Base-by-base conservation (phyloP, 495 filamentous ascomycete genomes). In the Tuber brumale region DNA sequence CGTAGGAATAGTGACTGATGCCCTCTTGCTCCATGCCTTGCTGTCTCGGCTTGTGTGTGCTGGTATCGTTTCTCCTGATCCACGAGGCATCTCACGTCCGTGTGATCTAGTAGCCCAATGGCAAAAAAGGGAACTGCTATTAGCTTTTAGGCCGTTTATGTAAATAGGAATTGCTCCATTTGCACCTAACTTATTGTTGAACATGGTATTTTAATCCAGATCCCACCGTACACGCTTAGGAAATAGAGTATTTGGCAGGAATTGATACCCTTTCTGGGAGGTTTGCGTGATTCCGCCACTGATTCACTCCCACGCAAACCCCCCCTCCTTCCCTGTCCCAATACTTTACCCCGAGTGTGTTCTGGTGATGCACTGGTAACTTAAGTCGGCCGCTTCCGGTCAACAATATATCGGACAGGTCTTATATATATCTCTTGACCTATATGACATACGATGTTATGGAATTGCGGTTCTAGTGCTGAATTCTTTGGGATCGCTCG, bases 81-180 rank as follows among this genome's bases (percentile, higher is more conserved):
- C 35, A 51, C 57, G 51, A 74, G 70, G 76, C 35, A 72, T 42
- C 21, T 70, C 43, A 70, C 73, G 74, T 27, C n/a, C 44, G 61
- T 70, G 51, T 44, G 27, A 23, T 31, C 70, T 44, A 69, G 37
- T 39, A 39, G 37, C 37, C 37, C 37, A 39, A 4, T 66, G 35
- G 71, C 74, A 61, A 57, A 76, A 48, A 71, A 41, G 48, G 48
- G 5, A 61, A 61, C n/a, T 46, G 72, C 19, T 69, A 41, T 71
- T 70, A 70, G 66, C 39, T 70, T 12, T 75, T 70, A 72, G 69
- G 51, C n/a, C 44, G 41, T 78, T 76, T 76, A 76, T 76, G 74
- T 76, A 78, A 78, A 70, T 44, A 7, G 27, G 27, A 66, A 66
- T 35, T 66, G 27, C 31, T 16, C 57, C n/a, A 31, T 61, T 27